Evolutionary conservation across 441 rosid genomes (phyloP).

Genomic region (Pelargonium australe): DNA sequence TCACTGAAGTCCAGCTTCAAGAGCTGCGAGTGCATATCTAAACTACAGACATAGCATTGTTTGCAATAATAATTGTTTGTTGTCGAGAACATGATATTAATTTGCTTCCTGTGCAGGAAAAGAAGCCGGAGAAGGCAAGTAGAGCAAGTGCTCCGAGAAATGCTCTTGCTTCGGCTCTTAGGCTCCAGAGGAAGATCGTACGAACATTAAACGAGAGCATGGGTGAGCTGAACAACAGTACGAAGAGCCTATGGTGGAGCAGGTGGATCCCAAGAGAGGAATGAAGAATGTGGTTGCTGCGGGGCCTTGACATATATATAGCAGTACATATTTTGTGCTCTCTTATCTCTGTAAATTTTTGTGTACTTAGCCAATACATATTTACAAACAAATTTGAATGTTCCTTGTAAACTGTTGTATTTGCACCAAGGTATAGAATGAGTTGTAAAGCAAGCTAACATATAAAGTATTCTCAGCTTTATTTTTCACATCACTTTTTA

Average conservation of each 20-base stretch:
- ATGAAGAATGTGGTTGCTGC: constrained; percentile 34
- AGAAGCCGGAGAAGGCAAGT: constrained; percentile 50
- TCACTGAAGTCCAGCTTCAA: constrained; percentile 90
- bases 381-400: too few species aligned
- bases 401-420: too few species aligned
- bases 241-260: constrained; percentile 90
- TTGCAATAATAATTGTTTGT: too few species aligned
- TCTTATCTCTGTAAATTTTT: background rate
- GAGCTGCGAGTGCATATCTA: constrained; percentile 52
- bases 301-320: background rate
- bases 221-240: constrained; percentile 59
- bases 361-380: background rate
- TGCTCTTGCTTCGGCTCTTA: constrained; percentile 68
- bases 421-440: too few species aligned
- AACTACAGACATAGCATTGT: constrained; percentile 3
- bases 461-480: too few species aligned
- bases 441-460: too few species aligned
- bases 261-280: constrained; percentile 92
- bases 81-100: background rate
- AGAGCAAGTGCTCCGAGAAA: constrained; percentile 40
- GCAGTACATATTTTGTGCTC: background rate
- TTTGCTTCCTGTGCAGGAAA: constrained; percentile 38
- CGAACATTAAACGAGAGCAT: constrained; percentile 64
- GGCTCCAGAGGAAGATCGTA: constrained; percentile 65
- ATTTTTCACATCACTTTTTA: too few species aligned